These are phyloP conservation scores for Biscogniauxia sp. DNA, from an alignment of 2,329 filamentous ascomycete species.

Conservation along the genomic window DNA sequence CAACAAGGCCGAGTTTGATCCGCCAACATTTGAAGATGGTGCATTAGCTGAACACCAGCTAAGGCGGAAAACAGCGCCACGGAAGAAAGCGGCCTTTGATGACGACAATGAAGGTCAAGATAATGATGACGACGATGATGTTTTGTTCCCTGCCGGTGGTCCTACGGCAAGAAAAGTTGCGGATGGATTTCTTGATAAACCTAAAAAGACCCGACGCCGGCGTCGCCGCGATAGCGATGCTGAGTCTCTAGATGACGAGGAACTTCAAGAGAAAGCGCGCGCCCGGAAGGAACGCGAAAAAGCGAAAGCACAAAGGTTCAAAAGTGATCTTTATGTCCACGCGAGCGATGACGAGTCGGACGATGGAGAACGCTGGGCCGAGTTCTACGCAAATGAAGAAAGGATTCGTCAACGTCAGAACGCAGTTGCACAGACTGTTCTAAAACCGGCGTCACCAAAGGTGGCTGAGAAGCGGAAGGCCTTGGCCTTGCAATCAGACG, in stretches of 20 bases:
- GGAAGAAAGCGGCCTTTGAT: constrained; percentile 63
- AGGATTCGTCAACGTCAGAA: constrained; percentile 54
- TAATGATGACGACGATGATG: constrained; percentile 51
- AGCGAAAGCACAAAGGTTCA: constrained; percentile 78
- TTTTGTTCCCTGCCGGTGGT: constrained; percentile 68
- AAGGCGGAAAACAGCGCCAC: constrained; percentile 62
- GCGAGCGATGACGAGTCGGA: constrained; percentile 90
- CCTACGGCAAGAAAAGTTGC: constrained; percentile 56
- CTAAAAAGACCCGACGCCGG: constrained; percentile 61
- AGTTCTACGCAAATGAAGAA: constrained; percentile 78
- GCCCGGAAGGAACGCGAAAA: constrained; percentile 64
- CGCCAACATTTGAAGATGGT: constrained; percentile 74
- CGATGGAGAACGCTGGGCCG: constrained; percentile 55
- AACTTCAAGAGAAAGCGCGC: constrained; percentile 62
- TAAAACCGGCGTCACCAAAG: constrained; percentile 12
- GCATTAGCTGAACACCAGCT: constrained; percentile 74
- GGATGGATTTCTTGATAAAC: constrained; percentile 51
- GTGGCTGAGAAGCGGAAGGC: constrained; percentile 34
- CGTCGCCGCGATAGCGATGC: constrained; percentile 43
- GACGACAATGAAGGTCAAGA: constrained; percentile 64
- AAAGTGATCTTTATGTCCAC: constrained; percentile 78
- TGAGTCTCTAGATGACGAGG: constrained; percentile 55
- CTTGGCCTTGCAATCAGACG: constrained; percentile 23
- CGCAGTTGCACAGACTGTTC: constrained; percentile 30
- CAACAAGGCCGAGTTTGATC: constrained; percentile 74